A percentile compares a stretch with the other conserved stretches of the same genome.
phyloP scores from a whole-genome alignment of 108 stramenopile species.

The Schizochytrium sp. region DNA sequence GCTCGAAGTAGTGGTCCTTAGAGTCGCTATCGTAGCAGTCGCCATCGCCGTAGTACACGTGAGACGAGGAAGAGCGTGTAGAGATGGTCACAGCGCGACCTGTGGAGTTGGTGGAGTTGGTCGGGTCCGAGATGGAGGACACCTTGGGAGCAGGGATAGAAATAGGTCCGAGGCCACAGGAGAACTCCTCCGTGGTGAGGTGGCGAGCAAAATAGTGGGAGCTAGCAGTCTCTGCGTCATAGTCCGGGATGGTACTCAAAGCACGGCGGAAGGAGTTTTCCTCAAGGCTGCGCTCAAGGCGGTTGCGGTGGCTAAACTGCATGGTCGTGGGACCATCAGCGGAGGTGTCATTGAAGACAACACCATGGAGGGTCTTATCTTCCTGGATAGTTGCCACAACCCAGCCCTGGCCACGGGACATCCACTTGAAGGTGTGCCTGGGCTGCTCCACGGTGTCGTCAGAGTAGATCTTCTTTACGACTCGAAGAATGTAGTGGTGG shows the following conservation, averaged over 20 bases:
- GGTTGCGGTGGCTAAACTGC: background rate
- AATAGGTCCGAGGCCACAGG: background rate
- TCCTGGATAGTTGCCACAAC: slow-evolving; percentile 1
- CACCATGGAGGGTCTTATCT: background rate
- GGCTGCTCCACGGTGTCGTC: background rate
- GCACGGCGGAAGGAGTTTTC: background rate
- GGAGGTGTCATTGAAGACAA: background rate
- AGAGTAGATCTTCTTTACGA: background rate
- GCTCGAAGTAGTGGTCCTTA: background rate
- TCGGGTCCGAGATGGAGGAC: background rate
- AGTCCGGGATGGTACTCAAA: background rate
- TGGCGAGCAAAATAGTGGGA: background rate
- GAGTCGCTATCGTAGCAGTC: slow-evolving; percentile 35
- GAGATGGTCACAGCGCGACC: background rate
- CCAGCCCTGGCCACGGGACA: slow-evolving; percentile 17
- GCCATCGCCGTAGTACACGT: slow-evolving; percentile 28
- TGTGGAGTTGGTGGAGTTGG: background rate
- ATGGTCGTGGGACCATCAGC: background rate
- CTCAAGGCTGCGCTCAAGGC: background rate
- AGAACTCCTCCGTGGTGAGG: background rate
- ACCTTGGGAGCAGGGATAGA: background rate
- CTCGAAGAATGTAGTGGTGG: background rate
- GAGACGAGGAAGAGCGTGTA: background rate
- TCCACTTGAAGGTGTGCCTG: background rate
- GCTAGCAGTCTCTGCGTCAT: background rate